A percentile compares a stretch with the other conserved stretches of the same genome.
These are phyloP conservation scores for Trichoderma pleuroti DNA, from an alignment of 2,329 filamentous ascomycete species.

Conservation along the genomic window DNA sequence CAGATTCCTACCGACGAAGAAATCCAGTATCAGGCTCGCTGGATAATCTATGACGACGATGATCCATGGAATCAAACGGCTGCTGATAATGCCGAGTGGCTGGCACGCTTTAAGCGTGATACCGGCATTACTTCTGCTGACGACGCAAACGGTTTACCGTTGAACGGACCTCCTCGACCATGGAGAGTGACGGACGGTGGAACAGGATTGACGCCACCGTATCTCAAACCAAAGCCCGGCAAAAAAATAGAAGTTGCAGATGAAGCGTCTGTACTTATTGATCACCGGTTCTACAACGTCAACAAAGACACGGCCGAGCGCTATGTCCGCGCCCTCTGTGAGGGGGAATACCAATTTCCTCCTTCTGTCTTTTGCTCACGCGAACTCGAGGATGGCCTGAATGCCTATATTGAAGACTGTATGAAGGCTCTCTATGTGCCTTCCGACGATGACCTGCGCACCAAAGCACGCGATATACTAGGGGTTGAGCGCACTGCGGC, in stretches of 20 bases:
- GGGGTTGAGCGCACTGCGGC: conserved; percentile 7
- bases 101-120: conserved; percentile 9
- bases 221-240: neutral
- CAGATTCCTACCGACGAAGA: conserved; percentile 1
- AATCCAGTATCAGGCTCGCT: conserved; percentile 5
- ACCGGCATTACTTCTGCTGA: neutral
- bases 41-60: conserved; percentile 10
- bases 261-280: neutral
- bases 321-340: neutral
- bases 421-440: neutral
- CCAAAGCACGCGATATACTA: neutral
- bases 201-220: neutral
- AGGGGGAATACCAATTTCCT: neutral
- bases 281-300: neutral
- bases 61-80: conserved; percentile 16
- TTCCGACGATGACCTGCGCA: conserved; percentile 3
- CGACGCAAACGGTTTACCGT: neutral
- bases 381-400: conserved; percentile 5
- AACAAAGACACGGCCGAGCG: conserved; percentile 4
- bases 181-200: conserved; percentile 3
- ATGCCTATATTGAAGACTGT: conserved; percentile 2
- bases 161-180: neutral
- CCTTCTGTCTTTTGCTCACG: conserved; percentile 7
- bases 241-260: neutral
- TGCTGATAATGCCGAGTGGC: conserved; percentile 13